phyloP scores from a whole-genome alignment of 1,284 basidiomycete species.

The Flammula alnicola region DNA sequence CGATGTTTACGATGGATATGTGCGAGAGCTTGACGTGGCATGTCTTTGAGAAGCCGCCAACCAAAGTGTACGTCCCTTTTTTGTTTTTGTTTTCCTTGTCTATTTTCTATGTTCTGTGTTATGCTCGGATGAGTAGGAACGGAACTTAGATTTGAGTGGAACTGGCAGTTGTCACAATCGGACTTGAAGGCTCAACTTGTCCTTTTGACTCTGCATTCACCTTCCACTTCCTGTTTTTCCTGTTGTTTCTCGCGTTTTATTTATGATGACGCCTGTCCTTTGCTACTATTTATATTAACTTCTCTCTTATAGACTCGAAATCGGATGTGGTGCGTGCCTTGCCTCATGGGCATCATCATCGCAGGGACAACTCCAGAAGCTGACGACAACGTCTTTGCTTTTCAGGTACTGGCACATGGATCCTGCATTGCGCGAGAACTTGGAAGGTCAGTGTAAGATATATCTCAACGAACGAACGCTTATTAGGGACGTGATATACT shows the following conservation, averaged over 20 bases:
- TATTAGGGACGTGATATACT: not conserved
- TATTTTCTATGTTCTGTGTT: constrained; percentile 6
- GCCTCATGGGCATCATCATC: too few relatives aligned
- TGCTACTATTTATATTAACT: not conserved
- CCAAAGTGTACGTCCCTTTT: constrained; percentile 57
- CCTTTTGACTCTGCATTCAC: too few relatives aligned
- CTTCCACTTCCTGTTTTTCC: too few relatives aligned
- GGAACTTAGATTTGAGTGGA: constrained; percentile 4
- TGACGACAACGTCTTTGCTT: constrained; percentile 7
- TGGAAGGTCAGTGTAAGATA: constrained; percentile 57
- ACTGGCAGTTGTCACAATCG: too few relatives aligned
- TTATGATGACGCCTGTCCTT: too few relatives aligned
- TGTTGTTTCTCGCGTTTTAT: too few relatives aligned
- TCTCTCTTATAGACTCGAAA: constrained; percentile 51
- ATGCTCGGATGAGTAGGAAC: too few relatives aligned
- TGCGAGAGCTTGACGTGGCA: constrained; percentile 65
- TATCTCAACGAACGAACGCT: not conserved
- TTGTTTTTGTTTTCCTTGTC: constrained; percentile 9
- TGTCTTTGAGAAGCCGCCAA: constrained; percentile 58
- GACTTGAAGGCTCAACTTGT: too few relatives aligned
- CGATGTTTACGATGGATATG: constrained; percentile 53
- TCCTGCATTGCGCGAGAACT: constrained; percentile 58
- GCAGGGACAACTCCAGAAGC: too few relatives aligned
- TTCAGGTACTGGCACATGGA: constrained; percentile 68
- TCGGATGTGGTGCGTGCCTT: constrained; percentile 68